Base-by-base conservation (phyloP, 441 rosid species). In the Euphorbia celastroides region DNA sequence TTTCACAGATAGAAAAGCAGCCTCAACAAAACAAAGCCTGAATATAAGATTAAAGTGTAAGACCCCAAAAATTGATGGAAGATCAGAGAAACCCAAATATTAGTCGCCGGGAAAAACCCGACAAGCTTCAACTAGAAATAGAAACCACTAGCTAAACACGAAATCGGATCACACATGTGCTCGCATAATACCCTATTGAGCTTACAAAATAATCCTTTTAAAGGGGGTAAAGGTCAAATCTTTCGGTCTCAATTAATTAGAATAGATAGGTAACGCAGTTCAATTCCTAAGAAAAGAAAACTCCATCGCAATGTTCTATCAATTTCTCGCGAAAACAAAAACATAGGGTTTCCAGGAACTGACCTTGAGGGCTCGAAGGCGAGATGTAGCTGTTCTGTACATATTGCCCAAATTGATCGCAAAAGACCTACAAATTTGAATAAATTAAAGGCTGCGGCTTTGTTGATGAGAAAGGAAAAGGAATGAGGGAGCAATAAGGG, bases 301-400 rank as follows among this genome's bases (percentile, higher is more conserved):
- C 4, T 31, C 14, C 19, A 58, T 23, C 41, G 50, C 17, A 7
- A 51, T 51, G 56, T 17, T 31, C 38, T 52, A 5, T 20, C 20
- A 70, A 62, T 74, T 54, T 61, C 60, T 23, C 54, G 31, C n/a
- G 31, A 74, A 59, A 57, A 64, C 51, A 62, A 52, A 62, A 70
- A 76, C 8, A 51, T 46, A 50, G 20, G 54, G 59, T 30, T 13
- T 25, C n/a, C 22, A 26, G 57, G 48, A 62, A 79, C 84, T 54
- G 65, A 86, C 92, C 90, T 86, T 83, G 57, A 83, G 74, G 76
- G 80, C 75, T 71, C 86, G 70, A 44, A 83, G 76, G 50, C 86
- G 81, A 12, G 92, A 84, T 60, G 78, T 81, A 9, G 84, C 82
- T 0, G 70, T 77, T 81, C 92, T 79, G 52, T 83, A 78, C 95